Conservation (phyloP, 2,329 filamentous ascomycete genomes). For the Sordariomycetes sp. region DNA sequence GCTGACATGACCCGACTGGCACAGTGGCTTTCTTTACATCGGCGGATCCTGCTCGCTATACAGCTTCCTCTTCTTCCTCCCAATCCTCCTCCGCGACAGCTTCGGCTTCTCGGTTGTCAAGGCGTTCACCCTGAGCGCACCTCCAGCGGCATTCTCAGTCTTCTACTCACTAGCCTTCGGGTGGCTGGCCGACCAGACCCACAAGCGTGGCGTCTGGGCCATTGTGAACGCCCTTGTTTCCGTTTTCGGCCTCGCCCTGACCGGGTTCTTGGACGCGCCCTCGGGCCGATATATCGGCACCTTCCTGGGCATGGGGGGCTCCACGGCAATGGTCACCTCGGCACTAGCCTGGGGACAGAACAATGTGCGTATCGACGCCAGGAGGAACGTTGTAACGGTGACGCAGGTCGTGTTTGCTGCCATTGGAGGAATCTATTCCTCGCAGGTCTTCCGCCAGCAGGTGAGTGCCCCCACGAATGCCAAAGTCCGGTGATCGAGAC, state of each 20-base stretch:
- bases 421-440: constrained; percentile 18
- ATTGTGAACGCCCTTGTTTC: constrained; percentile 10
- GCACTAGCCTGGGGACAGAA: constrained; percentile 16
- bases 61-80: background rate
- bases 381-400: constrained; percentile 16
- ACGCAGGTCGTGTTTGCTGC: constrained; percentile 19
- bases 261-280: constrained; percentile 10
- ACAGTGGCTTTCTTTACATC: background rate
- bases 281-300: constrained; percentile 14
- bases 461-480: constrained; percentile 11
- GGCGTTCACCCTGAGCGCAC: constrained; percentile 5
- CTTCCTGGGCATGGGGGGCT: constrained; percentile 18
- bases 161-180: constrained; percentile 14
- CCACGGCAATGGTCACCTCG: constrained; percentile 17
- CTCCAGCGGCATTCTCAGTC: background rate
- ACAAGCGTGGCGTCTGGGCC: constrained; percentile 11
- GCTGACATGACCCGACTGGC: background rate
- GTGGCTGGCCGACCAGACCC: constrained; percentile 17
- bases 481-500: constrained; percentile 16
- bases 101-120: constrained; percentile 8
- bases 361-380: constrained; percentile 18
- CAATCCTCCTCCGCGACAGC: constrained; percentile 7
- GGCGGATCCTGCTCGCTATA: background rate
- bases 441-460: constrained; percentile 18
- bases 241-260: constrained; percentile 13